Evolutionary conservation across 1,139 yeast genomes (phyloP).

Genomic region (Pichia sp.): DNA sequence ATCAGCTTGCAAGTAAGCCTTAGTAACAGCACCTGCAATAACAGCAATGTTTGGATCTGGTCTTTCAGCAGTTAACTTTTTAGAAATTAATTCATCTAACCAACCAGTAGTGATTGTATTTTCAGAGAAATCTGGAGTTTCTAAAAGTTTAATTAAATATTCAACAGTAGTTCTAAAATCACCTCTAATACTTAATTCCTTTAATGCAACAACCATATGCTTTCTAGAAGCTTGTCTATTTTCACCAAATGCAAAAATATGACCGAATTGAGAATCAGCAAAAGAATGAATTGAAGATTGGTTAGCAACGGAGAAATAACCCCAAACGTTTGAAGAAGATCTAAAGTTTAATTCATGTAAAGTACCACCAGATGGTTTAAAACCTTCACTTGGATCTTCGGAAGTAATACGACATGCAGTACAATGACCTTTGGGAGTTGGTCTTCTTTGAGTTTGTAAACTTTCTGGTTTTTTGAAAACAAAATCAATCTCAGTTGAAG

Average conservation of each 20-base stretch:
- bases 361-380: slow-evolving; percentile 96
- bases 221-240: slow-evolving; percentile 96
- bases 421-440: slow-evolving; percentile 95
- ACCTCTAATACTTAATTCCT: slow-evolving; percentile 94
- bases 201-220: slow-evolving; percentile 97
- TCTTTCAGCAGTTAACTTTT: slow-evolving; percentile 91
- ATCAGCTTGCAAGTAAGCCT: slow-evolving; percentile 79
- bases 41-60: slow-evolving; percentile 90
- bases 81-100: slow-evolving; percentile 92
- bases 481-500: slow-evolving; percentile 84
- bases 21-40: slow-evolving; percentile 94
- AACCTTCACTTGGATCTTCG: slow-evolving; percentile 98
- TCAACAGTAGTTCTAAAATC: slow-evolving; percentile 98
- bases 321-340: slow-evolving; percentile 97
- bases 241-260: slow-evolving; percentile 97
- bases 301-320: slow-evolving; percentile 94
- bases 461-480: slow-evolving; percentile 74
- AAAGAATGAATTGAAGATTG: slow-evolving; percentile 96
- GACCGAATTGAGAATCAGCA: slow-evolving; percentile 98
- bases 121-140: slow-evolving; percentile 93
- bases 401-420: slow-evolving; percentile 99
- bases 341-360: slow-evolving; percentile 94
- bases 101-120: slow-evolving; percentile 97
- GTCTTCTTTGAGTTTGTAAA: slow-evolving; percentile 76
- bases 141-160: slow-evolving; percentile 86